phyloP scores from a whole-genome alignment of 2,329 filamentous ascomycete species.

The Fusarium brachygibbosum region DNA sequence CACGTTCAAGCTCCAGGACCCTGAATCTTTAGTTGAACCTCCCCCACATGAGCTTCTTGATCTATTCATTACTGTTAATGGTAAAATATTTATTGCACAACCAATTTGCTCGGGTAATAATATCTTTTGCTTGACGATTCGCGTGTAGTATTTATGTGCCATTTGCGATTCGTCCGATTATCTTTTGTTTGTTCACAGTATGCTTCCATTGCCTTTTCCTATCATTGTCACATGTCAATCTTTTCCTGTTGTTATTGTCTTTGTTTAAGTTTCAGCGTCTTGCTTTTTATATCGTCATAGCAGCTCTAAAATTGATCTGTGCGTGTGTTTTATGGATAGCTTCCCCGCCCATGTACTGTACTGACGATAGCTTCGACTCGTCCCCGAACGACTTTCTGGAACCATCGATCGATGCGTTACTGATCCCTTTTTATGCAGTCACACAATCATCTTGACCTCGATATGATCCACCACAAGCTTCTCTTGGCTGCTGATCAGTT shows the following conservation, averaged over 20 bases:
- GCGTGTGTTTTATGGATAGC: neutral
- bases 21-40: slow-evolving; percentile 21
- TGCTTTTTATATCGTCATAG: neutral
- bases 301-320: slow-evolving; percentile 1
- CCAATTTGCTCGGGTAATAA: neutral
- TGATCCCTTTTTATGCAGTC: neutral
- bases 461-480: neutral
- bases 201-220: neutral
- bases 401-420: neutral
- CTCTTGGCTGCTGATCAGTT: neutral
- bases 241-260: neutral
- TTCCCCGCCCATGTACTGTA: neutral
- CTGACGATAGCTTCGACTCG: slow-evolving; percentile 28
- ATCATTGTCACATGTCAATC: slow-evolving; percentile 31
- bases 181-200: neutral
- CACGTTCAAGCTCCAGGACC: slow-evolving; percentile 32
- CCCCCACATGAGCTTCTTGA: slow-evolving; percentile 36
- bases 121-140: neutral
- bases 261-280: neutral
- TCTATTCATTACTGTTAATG: neutral
- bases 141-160: neutral
- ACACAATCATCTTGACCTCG: neutral
- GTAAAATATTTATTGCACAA: neutral
- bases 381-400: slow-evolving; percentile 24
- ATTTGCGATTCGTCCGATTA: neutral